Evolutionary conservation across 805 yeast species (phyloP).

Genomic region (Vanderwaltozyma tropicalis): DNA sequence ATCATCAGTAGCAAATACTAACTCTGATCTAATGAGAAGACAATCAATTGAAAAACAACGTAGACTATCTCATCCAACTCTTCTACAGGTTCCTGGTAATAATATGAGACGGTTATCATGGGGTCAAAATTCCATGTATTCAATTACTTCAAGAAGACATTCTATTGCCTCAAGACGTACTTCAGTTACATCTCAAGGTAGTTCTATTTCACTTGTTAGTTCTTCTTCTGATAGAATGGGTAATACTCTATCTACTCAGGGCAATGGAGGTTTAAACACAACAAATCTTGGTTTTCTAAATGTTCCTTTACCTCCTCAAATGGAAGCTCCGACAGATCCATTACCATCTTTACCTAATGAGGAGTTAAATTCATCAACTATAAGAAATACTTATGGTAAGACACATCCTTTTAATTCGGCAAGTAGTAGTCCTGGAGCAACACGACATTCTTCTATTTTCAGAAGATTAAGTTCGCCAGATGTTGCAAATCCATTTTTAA

Average conservation of each 20-base stretch:
- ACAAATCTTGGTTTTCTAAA: constrained; percentile 11
- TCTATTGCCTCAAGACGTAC: constrained; percentile 29
- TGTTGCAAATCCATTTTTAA: constrained; percentile 3
- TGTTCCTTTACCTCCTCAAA: constrained; percentile 41
- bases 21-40: neutral
- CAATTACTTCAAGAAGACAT: constrained; percentile 7
- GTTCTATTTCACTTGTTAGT: constrained; percentile 23
- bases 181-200: constrained; percentile 29
- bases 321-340: constrained; percentile 47
- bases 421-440: constrained; percentile 19
- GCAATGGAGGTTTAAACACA: neutral
- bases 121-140: constrained; percentile 1
- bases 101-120: neutral
- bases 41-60: constrained; percentile 5
- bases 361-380: constrained; percentile 2
- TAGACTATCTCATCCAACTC: constrained; percentile 21
- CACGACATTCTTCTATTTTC: constrained; percentile 17
- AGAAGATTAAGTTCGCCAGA: constrained; percentile 11
- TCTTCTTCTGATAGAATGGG: constrained; percentile 27
- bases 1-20: constrained; percentile 7
- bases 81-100: no score
- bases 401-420: constrained; percentile 9
- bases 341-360: constrained; percentile 27
- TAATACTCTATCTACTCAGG: constrained; percentile 1
- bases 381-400: constrained; percentile 6